Evolutionary conservation across 164 flowering plant genomes (phyloP), one percentile per base, ranked within the genome.

Genomic region (Brasenia schreberi): DNA sequence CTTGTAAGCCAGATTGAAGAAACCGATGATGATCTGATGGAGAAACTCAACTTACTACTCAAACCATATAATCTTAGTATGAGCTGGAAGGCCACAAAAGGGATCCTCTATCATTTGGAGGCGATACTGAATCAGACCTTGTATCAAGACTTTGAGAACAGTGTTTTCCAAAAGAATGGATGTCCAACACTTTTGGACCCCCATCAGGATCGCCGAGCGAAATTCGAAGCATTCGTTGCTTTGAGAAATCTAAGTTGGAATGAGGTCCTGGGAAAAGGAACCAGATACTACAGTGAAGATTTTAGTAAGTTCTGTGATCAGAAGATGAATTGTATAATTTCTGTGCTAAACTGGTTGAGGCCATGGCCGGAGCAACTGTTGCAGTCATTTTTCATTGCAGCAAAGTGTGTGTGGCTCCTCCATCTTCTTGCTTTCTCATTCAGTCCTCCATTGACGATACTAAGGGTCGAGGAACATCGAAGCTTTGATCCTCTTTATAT

Each of bases 321-420:
- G 78, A 94, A 94, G 64, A 94, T 94, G 97, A 87, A 86, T 66
- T 78, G 83, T 74, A 82, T 94, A 1, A 82, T 90, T 18, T 68
- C 87, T 7, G 69, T 79, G 6, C 70, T 94, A 67, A 84, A 79
- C 62, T 90, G 97, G 97, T 87, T 82, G 0, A 81, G 86, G 39
- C 92, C 90, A 7, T 93, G 97, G 98, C 84, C 96, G 5, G 98
- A 93, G 59, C 94, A 81, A 66, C 85, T 90, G 5, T 90, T 94
- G 4, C 98, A 89, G 44, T 83, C 97, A 0, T 94, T 94, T 72
- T 94, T 94, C 43, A 94, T 86, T 16, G 84, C 92, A 5, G 89
- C 96, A 1, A 94, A 94, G 68, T 87, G 98, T 78, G 77, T 94
- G 7, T 90, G 98, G 98, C 67, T 94, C 78, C 87, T 90, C n/a